Conservation (phyloP, 2,329 filamentous ascomycete species). For the Trichoderma harzianum region DNA sequence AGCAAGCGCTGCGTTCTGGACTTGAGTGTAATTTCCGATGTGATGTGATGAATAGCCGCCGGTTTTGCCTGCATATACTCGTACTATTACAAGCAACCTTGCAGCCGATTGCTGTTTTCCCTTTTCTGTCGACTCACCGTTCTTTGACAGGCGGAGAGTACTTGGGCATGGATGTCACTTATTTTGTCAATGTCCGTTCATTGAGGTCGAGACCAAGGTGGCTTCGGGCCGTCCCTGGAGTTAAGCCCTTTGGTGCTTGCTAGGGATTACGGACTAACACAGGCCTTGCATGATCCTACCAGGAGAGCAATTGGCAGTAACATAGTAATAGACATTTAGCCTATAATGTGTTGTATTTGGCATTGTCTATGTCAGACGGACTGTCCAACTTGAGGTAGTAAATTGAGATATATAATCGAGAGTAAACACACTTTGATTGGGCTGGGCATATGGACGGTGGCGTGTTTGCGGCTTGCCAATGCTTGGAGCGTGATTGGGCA, state of each 20-base stretch:
- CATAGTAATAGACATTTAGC: neutral
- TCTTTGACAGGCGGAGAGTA: neutral
- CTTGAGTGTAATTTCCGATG: neutral
- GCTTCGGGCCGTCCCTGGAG: slow-evolving; percentile 3
- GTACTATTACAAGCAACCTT: neutral
- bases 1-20: neutral
- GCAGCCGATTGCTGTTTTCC: neutral
- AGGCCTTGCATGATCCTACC: neutral
- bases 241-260: neutral
- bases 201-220: neutral
- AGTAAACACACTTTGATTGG: neutral
- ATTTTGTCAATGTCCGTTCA: neutral
- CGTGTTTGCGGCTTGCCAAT: neutral
- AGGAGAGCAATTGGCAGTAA: neutral
- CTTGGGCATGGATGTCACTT: neutral
- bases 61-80: neutral
- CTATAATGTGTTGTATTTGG: neutral
- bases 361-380: neutral
- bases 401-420: neutral
- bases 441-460: neutral
- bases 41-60: neutral
- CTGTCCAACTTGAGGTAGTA: neutral
- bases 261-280: neutral
- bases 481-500: neutral
- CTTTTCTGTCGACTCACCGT: neutral